These are phyloP conservation scores for Aaosphaeria pasadenensis DNA, from an alignment of 2,329 filamentous ascomycete species.

Conservation along the genomic window DNA sequence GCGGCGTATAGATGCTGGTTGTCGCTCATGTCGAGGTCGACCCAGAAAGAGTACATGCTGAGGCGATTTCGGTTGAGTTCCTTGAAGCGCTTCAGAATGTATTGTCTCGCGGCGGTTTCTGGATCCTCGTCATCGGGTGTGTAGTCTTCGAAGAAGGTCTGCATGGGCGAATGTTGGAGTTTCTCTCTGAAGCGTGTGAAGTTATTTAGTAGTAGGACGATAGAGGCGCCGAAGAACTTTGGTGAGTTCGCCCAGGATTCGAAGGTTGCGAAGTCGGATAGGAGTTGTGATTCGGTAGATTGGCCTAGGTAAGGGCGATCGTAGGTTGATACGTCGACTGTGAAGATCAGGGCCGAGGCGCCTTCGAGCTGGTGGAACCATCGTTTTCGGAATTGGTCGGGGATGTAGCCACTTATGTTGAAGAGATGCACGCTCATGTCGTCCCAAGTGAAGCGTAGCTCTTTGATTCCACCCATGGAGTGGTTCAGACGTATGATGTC, in stretches of 20 bases:
- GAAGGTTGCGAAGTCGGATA: constrained; percentile 29
- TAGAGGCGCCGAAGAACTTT: constrained; percentile 22
- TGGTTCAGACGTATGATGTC: constrained; percentile 34
- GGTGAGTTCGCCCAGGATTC: constrained; percentile 27
- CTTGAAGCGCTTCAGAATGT: constrained; percentile 30
- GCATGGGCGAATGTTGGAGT: constrained; percentile 24
- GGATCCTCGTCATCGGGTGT: constrained; percentile 12
- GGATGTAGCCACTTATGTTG: constrained; percentile 31
- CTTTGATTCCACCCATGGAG: constrained; percentile 27
- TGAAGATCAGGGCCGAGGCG: constrained; percentile 29
- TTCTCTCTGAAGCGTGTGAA: constrained; percentile 33
- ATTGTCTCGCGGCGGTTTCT: constrained; percentile 27
- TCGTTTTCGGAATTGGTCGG: constrained; percentile 29
- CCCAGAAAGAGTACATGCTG: constrained; percentile 36
- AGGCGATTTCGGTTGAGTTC: constrained; percentile 26
- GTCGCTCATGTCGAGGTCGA: constrained; percentile 34
- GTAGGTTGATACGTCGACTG: constrained; percentile 31
- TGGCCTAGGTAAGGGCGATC: constrained; percentile 27
- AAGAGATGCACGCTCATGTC: constrained; percentile 34
- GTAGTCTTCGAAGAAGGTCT: constrained; percentile 30
- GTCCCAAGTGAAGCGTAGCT: constrained; percentile 35
- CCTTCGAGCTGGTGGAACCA: constrained; percentile 37
- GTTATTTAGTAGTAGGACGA: constrained; percentile 35
- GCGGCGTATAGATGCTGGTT: constrained; percentile 33
- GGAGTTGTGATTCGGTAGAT: constrained; percentile 23